These are phyloP conservation scores for Nicotiana benthamiana DNA, from an alignment of 257 asterid genomes.

Conservation along the genomic window DNA sequence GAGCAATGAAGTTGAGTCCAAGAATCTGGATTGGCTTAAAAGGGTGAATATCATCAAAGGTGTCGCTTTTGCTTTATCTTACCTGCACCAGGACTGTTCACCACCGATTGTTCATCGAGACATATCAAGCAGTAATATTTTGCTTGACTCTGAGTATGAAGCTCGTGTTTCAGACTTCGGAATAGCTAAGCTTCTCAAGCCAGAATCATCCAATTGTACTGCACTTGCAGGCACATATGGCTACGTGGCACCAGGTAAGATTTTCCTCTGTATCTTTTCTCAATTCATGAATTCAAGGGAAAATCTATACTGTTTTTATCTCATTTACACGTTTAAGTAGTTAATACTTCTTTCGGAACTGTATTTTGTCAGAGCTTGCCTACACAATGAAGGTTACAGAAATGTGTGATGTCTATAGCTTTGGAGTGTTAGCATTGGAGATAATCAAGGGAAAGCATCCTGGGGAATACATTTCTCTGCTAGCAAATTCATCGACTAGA, in stretches of 20 bases:
- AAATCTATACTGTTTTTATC: not conserved
- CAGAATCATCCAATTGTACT: conserved; percentile 9
- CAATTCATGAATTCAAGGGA: not conserved
- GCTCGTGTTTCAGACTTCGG: conserved; percentile 8
- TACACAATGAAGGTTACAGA: conserved; percentile 11
- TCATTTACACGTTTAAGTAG: not conserved
- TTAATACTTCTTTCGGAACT: not conserved
- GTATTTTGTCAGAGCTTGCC: conserved; percentile 10
- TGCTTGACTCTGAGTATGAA: not conserved
- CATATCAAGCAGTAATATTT: not conserved
- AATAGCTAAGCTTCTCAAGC: conserved; percentile 9
- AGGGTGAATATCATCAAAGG: too few species aligned
- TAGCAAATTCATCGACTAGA: not conserved
- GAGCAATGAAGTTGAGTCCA: too few species aligned
- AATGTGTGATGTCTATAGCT: conserved; percentile 16
- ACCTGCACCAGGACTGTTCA: not conserved
- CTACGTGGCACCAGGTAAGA: conserved; percentile 9
- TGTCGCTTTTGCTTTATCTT: too few species aligned
- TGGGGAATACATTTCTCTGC: not conserved
- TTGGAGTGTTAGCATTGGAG: conserved; percentile 16
- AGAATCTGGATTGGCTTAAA: too few species aligned
- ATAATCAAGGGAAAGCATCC: conserved; percentile 11
- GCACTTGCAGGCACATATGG: conserved; percentile 13
- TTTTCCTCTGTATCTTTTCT: not conserved
- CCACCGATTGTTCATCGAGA: not conserved